Conservation (phyloP, 208 protist genomes). For the Trypanosoma mega region DNA sequence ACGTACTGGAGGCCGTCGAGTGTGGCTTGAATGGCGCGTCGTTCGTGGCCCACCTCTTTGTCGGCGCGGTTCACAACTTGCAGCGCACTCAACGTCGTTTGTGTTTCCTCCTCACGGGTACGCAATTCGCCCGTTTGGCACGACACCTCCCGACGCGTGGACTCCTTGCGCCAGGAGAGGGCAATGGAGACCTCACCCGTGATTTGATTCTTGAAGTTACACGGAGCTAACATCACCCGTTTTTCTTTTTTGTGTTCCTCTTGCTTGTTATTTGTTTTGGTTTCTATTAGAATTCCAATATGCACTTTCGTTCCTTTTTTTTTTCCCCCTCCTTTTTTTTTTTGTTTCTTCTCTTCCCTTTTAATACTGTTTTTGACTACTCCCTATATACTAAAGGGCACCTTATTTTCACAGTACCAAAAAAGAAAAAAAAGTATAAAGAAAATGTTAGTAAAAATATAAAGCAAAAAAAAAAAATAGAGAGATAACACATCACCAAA, state of each 20-base stretch:
- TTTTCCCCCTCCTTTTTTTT: background rate
- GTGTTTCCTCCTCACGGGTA: constrained; percentile 36
- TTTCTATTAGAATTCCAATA: background rate
- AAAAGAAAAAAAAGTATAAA: too few relatives aligned
- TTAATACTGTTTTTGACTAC: too few relatives aligned
- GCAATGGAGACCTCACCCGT: constrained; percentile 71
- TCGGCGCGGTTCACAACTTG: constrained; percentile 57
- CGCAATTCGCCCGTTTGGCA: constrained; percentile 55
- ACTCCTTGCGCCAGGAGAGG: constrained; percentile 58
- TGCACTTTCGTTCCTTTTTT: background rate
- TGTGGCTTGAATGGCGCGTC: constrained; percentile 40
- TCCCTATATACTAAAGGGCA: too few relatives aligned
- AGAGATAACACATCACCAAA: background rate
- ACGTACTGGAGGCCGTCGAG: constrained; percentile 84
- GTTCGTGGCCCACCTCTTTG: constrained; percentile 58
- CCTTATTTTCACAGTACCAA: too few relatives aligned
- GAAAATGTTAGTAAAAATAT: too few relatives aligned
- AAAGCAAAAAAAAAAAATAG: constrained; percentile 18
- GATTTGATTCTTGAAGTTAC: constrained; percentile 75
- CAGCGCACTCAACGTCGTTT: constrained; percentile 71
- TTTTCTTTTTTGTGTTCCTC: background rate
- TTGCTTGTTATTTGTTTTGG: background rate
- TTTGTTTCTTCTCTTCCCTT: background rate
- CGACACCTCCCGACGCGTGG: constrained; percentile 25
- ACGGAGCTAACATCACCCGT: constrained; percentile 41